These are phyloP conservation scores for Trametes sanguinea DNA, from an alignment of 768 basidiomycete genomes.

Conservation along the genomic window DNA sequence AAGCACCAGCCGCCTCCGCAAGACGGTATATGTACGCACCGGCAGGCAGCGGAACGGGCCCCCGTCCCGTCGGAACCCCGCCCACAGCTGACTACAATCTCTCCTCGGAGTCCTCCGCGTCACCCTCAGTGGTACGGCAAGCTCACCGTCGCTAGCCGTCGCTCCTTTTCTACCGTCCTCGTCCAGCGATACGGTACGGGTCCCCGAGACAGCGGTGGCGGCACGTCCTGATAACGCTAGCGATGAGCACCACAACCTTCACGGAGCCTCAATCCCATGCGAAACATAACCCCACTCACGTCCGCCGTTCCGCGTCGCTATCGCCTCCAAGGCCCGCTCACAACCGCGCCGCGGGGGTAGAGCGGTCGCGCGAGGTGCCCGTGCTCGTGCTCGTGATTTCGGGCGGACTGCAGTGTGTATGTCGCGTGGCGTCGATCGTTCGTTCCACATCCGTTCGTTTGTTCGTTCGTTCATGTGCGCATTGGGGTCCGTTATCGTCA, in stretches of 20 bases:
- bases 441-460: background rate
- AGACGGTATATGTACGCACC: background rate
- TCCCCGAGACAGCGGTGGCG: no score
- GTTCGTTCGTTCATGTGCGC: no score
- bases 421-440: background rate
- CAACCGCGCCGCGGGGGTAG: slow-evolving; percentile 22
- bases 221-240: slow-evolving; percentile 8
- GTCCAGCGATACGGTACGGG: no score
- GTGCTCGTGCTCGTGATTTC: background rate
- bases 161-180: no score
- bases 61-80: slow-evolving; percentile 21
- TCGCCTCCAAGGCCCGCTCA: background rate
- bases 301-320: background rate
- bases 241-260: slow-evolving; percentile 18
- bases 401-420: background rate
- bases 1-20: background rate
- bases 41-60: slow-evolving; percentile 7
- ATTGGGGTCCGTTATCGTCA: no score
- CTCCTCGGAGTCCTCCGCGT: no score
- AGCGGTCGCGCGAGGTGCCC: slow-evolving; percentile 10
- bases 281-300: background rate
- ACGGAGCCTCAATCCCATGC: slow-evolving; percentile 16
- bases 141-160: background rate
- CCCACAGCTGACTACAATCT: background rate
- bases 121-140: no score